phyloP scores from a whole-genome alignment of 208 protist genomes.

The Wallacemonas collosoma region DNA sequence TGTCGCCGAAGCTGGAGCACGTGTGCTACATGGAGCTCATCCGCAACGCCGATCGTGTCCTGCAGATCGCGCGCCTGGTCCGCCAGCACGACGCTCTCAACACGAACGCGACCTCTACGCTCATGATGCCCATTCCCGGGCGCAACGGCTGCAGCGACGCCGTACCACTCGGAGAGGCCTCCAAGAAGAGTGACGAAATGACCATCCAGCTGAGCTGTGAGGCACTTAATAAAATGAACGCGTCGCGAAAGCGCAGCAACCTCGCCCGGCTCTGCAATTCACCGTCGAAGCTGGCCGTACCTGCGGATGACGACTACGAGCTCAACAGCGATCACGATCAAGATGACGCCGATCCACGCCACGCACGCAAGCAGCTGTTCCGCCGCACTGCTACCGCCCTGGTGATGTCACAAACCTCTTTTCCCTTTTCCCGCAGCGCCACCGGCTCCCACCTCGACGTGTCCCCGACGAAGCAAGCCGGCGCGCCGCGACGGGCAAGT shows the following conservation, averaged over 20 bases:
- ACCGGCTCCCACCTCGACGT: constrained; percentile 16
- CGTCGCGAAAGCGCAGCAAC: constrained; percentile 38
- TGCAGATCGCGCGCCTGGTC: constrained; percentile 69
- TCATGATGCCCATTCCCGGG: constrained; percentile 48
- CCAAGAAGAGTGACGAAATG: constrained; percentile 30
- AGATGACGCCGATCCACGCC: not conserved
- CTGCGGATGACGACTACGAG: constrained; percentile 16
- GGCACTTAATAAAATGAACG: constrained; percentile 45
- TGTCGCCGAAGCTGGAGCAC: constrained; percentile 70
- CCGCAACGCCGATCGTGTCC: constrained; percentile 70
- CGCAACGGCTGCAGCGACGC: constrained; percentile 38
- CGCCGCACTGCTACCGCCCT: constrained; percentile 43
- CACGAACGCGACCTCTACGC: constrained; percentile 67
- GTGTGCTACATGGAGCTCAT: constrained; percentile 83
- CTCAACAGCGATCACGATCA: constrained; percentile 21
- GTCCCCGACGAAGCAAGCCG: not conserved
- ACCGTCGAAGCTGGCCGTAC: constrained; percentile 15
- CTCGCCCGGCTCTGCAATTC: constrained; percentile 33
- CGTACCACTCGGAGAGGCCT: constrained; percentile 21
- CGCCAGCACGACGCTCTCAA: constrained; percentile 65
- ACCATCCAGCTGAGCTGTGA: constrained; percentile 47
- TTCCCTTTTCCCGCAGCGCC: constrained; percentile 39
- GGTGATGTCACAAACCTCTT: constrained; percentile 39
- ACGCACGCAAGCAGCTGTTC: constrained; percentile 22
- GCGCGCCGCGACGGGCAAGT: not conserved